phyloP scores from a whole-genome alignment of 2,329 filamentous ascomycete genomes.

The Phaeosphaeriaceae sp. region DNA sequence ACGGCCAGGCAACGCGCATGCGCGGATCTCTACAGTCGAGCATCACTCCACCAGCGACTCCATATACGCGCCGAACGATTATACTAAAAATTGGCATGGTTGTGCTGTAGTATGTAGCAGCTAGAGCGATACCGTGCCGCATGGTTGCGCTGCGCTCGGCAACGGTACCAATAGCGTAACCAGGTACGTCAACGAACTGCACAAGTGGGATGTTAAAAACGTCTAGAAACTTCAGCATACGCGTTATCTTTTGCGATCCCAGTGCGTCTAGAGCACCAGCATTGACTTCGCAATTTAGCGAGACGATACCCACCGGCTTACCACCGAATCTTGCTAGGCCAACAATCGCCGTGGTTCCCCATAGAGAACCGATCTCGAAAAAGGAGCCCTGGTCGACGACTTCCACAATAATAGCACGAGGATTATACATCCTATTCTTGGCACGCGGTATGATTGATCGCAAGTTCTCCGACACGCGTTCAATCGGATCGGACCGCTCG shows the following conservation, averaged over 20 bases:
- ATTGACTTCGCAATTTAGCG: slow-evolving; percentile 65
- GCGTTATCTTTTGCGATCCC: slow-evolving; percentile 66
- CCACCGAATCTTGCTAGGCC: slow-evolving; percentile 66
- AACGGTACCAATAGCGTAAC: slow-evolving; percentile 68
- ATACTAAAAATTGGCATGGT: slow-evolving; percentile 69
- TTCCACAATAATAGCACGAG: slow-evolving; percentile 62
- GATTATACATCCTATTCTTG: slow-evolving; percentile 66
- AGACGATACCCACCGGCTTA: slow-evolving; percentile 64
- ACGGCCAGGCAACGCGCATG: slow-evolving; percentile 68
- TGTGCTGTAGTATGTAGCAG: slow-evolving; percentile 67
- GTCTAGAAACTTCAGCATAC: slow-evolving; percentile 68
- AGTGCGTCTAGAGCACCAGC: slow-evolving; percentile 66
- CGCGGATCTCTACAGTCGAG: slow-evolving; percentile 66
- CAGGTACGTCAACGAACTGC: slow-evolving; percentile 67
- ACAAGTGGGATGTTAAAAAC: slow-evolving; percentile 69
- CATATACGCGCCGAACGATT: slow-evolving; percentile 66
- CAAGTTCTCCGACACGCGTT: slow-evolving; percentile 57
- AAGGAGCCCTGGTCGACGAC: slow-evolving; percentile 64
- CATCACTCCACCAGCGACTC: slow-evolving; percentile 70
- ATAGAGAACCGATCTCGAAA: slow-evolving; percentile 69
- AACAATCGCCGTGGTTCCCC: slow-evolving; percentile 67
- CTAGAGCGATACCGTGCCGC: slow-evolving; percentile 67
- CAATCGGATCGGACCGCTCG: slow-evolving; percentile 56
- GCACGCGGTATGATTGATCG: slow-evolving; percentile 64
- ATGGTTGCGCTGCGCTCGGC: slow-evolving; percentile 69